Conservation (phyloP, 164 flowering plant species). For the Saururus chinensis region DNA sequence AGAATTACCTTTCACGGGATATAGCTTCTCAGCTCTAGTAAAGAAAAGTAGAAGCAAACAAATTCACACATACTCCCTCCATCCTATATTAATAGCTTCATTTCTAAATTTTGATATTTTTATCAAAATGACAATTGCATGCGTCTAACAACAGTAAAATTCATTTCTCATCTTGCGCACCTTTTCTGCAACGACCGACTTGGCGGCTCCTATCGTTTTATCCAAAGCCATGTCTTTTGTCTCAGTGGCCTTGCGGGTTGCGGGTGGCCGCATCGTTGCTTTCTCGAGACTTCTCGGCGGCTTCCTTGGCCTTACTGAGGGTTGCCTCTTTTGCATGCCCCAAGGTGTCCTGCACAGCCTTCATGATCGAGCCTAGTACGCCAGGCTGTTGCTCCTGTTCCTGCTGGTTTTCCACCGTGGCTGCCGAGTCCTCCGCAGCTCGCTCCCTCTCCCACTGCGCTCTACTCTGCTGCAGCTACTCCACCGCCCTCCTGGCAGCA, state of each 20-base stretch:
- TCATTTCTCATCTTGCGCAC: conserved; percentile 13
- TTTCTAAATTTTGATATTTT: too few species aligned
- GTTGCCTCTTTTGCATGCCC: conserved; percentile 52
- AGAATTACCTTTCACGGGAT: too few species aligned
- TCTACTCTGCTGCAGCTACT: conserved; percentile 7
- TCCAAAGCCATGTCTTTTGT: conserved; percentile 6
- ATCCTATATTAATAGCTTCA: too few species aligned
- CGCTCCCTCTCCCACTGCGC: neutral
- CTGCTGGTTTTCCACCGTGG: neutral
- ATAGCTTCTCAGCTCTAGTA: too few species aligned
- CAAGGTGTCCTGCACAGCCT: conserved; percentile 34
- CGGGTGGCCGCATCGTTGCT: conserved; percentile 6
- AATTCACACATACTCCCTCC: too few species aligned
- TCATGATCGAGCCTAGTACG: conserved; percentile 21
- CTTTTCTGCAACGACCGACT: conserved; percentile 13
- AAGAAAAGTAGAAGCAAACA: too few species aligned
- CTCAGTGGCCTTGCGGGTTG: conserved; percentile 16
- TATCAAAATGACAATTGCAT: too few species aligned
- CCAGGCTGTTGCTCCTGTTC: conserved; percentile 5
- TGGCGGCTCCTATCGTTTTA: conserved; percentile 29
- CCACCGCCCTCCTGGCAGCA: conserved; percentile 7
- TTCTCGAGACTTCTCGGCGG: conserved; percentile 12
- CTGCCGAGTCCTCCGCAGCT: neutral
- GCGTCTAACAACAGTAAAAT: too few species aligned
- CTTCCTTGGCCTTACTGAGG: conserved; percentile 15